A percentile compares a stretch with the other conserved stretches of the same genome.
Evolutionary conservation across 306 rosid genomes (phyloP).

Genomic region (Cyclanthera cordifolia): DNA sequence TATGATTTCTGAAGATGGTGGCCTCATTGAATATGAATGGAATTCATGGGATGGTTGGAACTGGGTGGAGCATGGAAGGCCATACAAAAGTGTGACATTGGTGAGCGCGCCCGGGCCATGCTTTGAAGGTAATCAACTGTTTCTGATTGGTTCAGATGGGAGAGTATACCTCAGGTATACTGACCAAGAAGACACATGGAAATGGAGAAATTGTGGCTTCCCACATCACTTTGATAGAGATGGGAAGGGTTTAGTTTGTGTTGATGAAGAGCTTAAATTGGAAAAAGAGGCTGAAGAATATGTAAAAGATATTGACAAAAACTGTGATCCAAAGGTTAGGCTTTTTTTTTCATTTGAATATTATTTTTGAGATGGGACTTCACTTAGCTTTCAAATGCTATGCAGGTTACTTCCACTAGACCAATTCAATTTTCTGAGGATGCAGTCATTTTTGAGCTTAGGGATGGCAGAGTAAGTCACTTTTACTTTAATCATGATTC

Average conservation of each 20-base stretch:
- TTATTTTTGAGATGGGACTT: not conserved
- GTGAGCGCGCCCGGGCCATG: slow-evolving; percentile 75
- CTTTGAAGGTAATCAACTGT: slow-evolving; percentile 52
- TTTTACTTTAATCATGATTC: slow-evolving; percentile 1
- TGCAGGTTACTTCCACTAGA: slow-evolving; percentile 67
- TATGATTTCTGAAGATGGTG: slow-evolving; percentile 73
- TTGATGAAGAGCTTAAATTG: slow-evolving; percentile 24
- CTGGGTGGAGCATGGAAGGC: slow-evolving; percentile 93
- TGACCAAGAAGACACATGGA: slow-evolving; percentile 59
- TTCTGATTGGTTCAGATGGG: slow-evolving; percentile 83
- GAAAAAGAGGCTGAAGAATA: slow-evolving; percentile 22
- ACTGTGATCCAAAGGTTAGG: slow-evolving; percentile 65
- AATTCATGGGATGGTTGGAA: slow-evolving; percentile 63
- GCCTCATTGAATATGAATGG: slow-evolving; percentile 85
- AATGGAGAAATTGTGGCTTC: slow-evolving; percentile 66
- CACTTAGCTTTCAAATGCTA: slow-evolving; percentile 6
- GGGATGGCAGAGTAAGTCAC: slow-evolving; percentile 77
- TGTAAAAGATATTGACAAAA: slow-evolving; percentile 14
- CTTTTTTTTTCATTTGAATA: not conserved
- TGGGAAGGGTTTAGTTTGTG: slow-evolving; percentile 19
- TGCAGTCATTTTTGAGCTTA: slow-evolving; percentile 66
- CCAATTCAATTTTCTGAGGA: slow-evolving; percentile 70
- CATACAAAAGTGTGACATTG: slow-evolving; percentile 51
- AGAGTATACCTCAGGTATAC: slow-evolving; percentile 63
- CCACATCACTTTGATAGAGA: slow-evolving; percentile 32